Evolutionary conservation across 441 rosid genomes (phyloP).

Genomic region (Syzygium malaccense): DNA sequence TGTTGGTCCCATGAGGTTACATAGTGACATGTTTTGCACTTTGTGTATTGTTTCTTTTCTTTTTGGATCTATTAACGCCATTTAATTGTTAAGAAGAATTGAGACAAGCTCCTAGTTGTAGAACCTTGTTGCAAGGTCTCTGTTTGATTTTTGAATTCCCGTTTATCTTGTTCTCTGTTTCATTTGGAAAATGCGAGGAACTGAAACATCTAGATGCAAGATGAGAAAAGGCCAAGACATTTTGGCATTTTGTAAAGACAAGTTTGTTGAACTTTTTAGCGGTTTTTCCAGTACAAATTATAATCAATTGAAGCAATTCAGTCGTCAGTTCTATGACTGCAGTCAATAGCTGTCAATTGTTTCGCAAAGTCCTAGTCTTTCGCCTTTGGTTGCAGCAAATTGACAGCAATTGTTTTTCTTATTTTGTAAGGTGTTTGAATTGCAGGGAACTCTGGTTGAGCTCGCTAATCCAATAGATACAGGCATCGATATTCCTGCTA

Average conservation of each 20-base stretch:
- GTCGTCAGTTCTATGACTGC: neutral
- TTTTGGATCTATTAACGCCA: neutral
- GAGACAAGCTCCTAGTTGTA: neutral
- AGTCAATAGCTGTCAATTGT: neutral
- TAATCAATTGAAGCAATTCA: neutral
- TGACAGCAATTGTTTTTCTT: neutral
- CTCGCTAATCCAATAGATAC: constrained; percentile 60
- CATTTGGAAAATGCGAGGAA: neutral
- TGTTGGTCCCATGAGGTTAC: neutral
- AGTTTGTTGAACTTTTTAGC: neutral
- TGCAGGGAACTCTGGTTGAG: constrained; percentile 63
- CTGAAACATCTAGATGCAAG: neutral
- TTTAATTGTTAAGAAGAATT: neutral
- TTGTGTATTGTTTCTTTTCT: neutral
- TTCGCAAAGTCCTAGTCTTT: neutral
- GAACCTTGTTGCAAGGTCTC: neutral
- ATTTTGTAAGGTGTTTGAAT: constrained; percentile 3
- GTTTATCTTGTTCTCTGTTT: neutral
- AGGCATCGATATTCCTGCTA: constrained; percentile 51
- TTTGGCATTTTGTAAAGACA: neutral
- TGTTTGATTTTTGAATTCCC: neutral
- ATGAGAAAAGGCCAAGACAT: neutral
- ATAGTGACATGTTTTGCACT: neutral
- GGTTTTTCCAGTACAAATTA: neutral
- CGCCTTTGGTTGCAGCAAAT: neutral